These are phyloP conservation scores for Hemileccinum rubropunctum DNA, from an alignment of 768 basidiomycete species.

Conservation along the genomic window DNA sequence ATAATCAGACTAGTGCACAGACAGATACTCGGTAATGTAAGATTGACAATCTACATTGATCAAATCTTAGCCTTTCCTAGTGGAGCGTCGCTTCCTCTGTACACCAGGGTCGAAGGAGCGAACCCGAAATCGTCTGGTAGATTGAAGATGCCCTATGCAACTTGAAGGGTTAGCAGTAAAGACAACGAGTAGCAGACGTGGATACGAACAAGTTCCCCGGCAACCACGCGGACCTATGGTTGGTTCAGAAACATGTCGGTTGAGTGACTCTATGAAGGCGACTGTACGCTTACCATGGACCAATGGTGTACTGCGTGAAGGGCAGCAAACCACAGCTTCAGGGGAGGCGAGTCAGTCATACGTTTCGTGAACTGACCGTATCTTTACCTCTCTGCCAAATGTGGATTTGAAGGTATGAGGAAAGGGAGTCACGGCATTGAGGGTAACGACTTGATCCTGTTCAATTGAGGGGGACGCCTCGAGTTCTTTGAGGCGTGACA, in stretches of 20 bases:
- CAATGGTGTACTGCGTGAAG: slow-evolving; percentile 89
- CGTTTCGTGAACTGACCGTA: not conserved
- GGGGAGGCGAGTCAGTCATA: slow-evolving; percentile 3
- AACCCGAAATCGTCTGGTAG: slow-evolving; percentile 79
- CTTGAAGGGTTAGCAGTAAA: slow-evolving; percentile 10
- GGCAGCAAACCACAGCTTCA: slow-evolving; percentile 80
- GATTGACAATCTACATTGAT: slow-evolving; percentile 6
- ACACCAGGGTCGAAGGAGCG: slow-evolving; percentile 79
- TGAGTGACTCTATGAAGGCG: not conserved
- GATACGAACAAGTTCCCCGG: slow-evolving; percentile 70
- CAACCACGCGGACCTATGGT: slow-evolving; percentile 72
- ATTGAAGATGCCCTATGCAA: slow-evolving; percentile 56
- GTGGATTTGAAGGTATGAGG: slow-evolving; percentile 74
- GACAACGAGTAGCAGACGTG: slow-evolving; percentile 1
- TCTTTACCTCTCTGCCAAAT: slow-evolving; percentile 73
- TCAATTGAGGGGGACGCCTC: slow-evolving; percentile 40
- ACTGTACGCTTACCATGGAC: slow-evolving; percentile 64
- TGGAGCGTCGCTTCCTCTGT: slow-evolving; percentile 64
- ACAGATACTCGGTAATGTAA: slow-evolving; percentile 11
- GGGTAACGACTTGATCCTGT: slow-evolving; percentile 57
- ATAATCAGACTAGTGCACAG: slow-evolving; percentile 1
- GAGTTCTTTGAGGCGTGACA: slow-evolving; percentile 53
- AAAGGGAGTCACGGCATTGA: slow-evolving; percentile 81
- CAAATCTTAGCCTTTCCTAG: slow-evolving; percentile 67
- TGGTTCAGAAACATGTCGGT: slow-evolving; percentile 6